A percentile compares a stretch with the other conserved stretches of the same genome.
Conservation (phyloP, 331 rosid genomes). For the Acacia concinna region DNA sequence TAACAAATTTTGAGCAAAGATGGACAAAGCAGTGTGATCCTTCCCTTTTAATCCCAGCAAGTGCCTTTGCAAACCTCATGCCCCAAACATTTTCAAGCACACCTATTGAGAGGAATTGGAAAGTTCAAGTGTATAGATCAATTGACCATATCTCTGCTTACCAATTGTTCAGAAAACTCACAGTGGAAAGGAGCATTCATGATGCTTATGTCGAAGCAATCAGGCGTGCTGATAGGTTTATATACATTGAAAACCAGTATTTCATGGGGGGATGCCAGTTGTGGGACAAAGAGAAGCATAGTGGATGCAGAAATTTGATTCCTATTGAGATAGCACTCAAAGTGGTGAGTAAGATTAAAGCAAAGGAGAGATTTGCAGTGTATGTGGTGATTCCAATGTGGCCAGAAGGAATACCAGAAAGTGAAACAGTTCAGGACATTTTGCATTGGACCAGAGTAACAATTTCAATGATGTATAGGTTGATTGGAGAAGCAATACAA, state of each 20-base stretch:
- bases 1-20: conserved; percentile 88
- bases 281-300: conserved; percentile 71
- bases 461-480: conserved; percentile 75
- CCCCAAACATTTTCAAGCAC: conserved; percentile 37
- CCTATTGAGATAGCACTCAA: conserved; percentile 91
- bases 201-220: conserved; percentile 90
- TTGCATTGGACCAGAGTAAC: conserved; percentile 83
- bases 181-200: conserved; percentile 82
- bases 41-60: conserved; percentile 60
- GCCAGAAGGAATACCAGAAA: conserved; percentile 91
- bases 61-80: conserved; percentile 45
- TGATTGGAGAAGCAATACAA: conserved; percentile 62
- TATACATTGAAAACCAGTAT: conserved; percentile 87
- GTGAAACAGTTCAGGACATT: conserved; percentile 83
- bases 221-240: conserved; percentile 74
- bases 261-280: conserved; percentile 87
- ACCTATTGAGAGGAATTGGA: conserved; percentile 58
- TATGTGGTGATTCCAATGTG: conserved; percentile 93
- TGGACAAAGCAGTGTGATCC: conserved; percentile 82
- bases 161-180: conserved; percentile 59
- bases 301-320: conserved; percentile 85
- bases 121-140: conserved; percentile 85
- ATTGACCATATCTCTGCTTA: conserved; percentile 73
- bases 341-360: conserved; percentile 71
- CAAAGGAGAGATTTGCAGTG: conserved; percentile 78